Base-by-base conservation (phyloP, 768 basidiomycete species). In the Collybia nuda region DNA sequence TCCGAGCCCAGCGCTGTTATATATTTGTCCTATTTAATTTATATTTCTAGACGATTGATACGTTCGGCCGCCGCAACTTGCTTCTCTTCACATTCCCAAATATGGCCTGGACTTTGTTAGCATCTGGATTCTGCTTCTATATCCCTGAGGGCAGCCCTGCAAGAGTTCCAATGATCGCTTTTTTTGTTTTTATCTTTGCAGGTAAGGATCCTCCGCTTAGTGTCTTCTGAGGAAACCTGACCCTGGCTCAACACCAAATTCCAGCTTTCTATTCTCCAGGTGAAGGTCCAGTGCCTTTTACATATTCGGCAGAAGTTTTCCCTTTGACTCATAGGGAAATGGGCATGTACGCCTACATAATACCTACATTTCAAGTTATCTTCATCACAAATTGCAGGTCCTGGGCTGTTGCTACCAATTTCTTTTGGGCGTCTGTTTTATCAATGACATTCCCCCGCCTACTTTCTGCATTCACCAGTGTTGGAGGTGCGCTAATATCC, bases 221-320 rank as follows among this genome's bases (percentile, higher is more conserved):
- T 28, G 5, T 35, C 18, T 4, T 19, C 12, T 8, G 12, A 24
- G 5, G 2, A 26, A 14, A 12, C 9, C n/a, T n/a, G 29, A 49
- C 19, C 43, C 48, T 11, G 45, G n/a, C 1, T 14, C 18, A 47
- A 12, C 39, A 15, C 46, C 32, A 21, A 9, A n/a, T 44, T 39
- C 36, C 51, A 67, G 77, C 77, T 1, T 86, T 85, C 65, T 91
- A 92, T 64, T 88, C 87, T 0, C 88, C 88, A 1, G 90, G 90
- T 53, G 91, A 92, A 72, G 93, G 93, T 0, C 93, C 93, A 5
- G 92, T 94, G 6, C 93, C 93, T 0, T 94, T 87, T 66, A 86
- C 89, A 0, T 95, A 94, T 63, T 93, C 90, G 3, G 93, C 93
- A 2, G 93, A 95, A 67, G 92, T 88, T 11, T 96, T 90, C 79